phyloP scores from a whole-genome alignment of 331 rosid genomes.

The Telfairia occidentalis region DNA sequence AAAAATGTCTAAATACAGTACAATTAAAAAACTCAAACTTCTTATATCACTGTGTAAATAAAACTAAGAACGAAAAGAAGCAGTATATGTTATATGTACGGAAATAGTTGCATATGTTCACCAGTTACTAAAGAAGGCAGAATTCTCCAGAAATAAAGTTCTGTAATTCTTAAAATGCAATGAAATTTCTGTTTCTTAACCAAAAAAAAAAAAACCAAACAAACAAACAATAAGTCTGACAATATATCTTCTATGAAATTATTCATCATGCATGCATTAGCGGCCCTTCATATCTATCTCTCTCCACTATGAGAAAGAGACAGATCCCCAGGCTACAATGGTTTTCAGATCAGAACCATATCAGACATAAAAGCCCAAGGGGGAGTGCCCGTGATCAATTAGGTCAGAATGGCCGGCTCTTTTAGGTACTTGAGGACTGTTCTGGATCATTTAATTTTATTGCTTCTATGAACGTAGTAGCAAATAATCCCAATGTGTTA shows the following conservation, averaged over 20 bases:
- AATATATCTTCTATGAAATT: background rate
- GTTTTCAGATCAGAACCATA: background rate
- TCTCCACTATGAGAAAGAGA: background rate
- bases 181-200: too few species aligned
- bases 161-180: background rate
- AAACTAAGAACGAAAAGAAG: background rate
- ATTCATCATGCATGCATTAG: background rate
- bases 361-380: background rate
- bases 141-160: background rate
- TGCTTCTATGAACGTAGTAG: too few species aligned
- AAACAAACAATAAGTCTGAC: background rate
- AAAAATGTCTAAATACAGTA: slow-evolving; percentile 13
- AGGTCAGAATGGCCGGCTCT: too few species aligned
- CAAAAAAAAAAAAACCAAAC: too few species aligned
- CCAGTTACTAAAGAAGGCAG: background rate
- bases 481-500: too few species aligned
- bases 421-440: too few species aligned
- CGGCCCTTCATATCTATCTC: background rate
- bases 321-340: background rate
- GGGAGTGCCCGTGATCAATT: background rate
- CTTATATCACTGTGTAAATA: background rate
- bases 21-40: background rate
- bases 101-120: background rate
- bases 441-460: too few species aligned
- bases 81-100: background rate